These are phyloP conservation scores for Paramecium pentaurelia DNA, from an alignment of 73 alveolate genomes.

Conservation along the genomic window DNA sequence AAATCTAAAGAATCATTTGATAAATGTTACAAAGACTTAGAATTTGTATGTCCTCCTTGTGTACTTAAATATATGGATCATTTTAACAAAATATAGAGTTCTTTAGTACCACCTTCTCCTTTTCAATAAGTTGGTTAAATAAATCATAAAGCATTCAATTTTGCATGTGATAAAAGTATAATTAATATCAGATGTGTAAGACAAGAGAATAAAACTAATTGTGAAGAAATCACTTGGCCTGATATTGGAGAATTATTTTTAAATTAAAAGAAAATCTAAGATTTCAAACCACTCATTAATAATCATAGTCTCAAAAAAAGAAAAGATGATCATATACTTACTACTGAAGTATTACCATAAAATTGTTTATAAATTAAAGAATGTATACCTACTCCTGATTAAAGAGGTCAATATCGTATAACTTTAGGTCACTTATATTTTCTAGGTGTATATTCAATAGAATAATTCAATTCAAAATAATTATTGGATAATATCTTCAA, in stretches of 20 bases:
- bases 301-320: constrained; percentile 21
- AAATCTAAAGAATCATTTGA: background rate
- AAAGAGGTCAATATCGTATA: background rate
- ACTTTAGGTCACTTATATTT: background rate
- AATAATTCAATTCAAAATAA: background rate
- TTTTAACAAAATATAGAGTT: background rate
- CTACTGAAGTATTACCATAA: background rate
- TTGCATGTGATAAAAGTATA: background rate
- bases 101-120: background rate
- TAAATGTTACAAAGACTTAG: background rate
- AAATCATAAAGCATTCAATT: background rate
- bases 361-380: constrained; percentile 2
- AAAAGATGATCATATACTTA: background rate
- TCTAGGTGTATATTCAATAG: background rate
- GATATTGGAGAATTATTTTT: constrained; percentile 19
- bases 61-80: background rate
- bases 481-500: background rate
- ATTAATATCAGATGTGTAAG: constrained; percentile 27
- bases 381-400: background rate
- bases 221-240: constrained; percentile 47
- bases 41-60: constrained; percentile 41
- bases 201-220: background rate
- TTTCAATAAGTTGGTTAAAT: background rate
- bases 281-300: background rate
- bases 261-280: background rate